Base-by-base conservation (phyloP, 73 alveolate genomes). In the Paramecium tetraurelia region DNA sequence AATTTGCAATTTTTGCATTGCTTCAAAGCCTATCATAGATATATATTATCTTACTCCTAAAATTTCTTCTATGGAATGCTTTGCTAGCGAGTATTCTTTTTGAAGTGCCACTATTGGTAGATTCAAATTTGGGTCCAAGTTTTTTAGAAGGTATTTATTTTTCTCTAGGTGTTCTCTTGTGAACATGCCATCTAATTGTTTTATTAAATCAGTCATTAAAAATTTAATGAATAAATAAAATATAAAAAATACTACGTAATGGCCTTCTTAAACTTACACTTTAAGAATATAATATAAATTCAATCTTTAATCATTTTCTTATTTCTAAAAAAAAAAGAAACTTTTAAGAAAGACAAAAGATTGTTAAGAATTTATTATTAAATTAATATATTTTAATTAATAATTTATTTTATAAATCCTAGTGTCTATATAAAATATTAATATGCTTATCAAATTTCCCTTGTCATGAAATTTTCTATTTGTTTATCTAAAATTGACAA, bases 1-100 rank as follows among this genome's bases (percentile, higher is more conserved):
- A 80, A 24, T 80, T 22, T 43, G 36, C 90, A 80, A 80, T 80
- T 80, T 63, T 80, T 80, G 22, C 90, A 80, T 35, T 80, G 33
- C 46, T 80, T 80, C n/a, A 80, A 7, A 20, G 90, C 70, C 90
- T 80, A 24, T 21, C 36, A 33, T 12, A 9, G 43, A 44, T 5
- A 20, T 40, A 10, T 44, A 21, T 22, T 22, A 22, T 11, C 48
- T 31, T 80, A 80, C 90, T 16, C 41, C 75, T 76, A 80, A 44
- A 3, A 80, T 24, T 48, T 80, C 70, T 22, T 80, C 90, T 0
- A 48, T 41, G 20, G 76, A 10, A 40, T 20, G 72, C 44, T 80
- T 80, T 21, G 76, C 27, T 8, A 80, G 27, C n/a, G 90, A 80
- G 29, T 80, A 24, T 48, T 80, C 90, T 43, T 80, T 80, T 24